A percentile compares a stretch with the other conserved stretches of the same genome.
Conservation (phyloP, 306 rosid species). For the Acacia melanoxylon region DNA sequence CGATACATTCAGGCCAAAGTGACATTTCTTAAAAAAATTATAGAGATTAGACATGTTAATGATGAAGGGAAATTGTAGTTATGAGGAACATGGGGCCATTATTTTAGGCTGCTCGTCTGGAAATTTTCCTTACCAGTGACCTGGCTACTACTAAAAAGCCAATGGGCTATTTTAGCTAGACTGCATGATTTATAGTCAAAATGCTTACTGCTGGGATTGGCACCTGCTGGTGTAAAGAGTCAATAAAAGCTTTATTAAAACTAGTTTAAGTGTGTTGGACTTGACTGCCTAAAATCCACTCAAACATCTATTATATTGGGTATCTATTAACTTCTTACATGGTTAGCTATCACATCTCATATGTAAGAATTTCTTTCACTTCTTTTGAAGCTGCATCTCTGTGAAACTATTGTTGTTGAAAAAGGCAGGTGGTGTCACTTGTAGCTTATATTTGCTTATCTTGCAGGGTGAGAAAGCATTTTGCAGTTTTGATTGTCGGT, state of each 20-base stretch:
- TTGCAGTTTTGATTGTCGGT: slow-evolving; percentile 62
- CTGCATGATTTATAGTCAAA: background rate
- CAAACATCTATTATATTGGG: background rate
- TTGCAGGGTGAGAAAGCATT: slow-evolving; percentile 66
- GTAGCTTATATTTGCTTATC: slow-evolving; percentile 20
- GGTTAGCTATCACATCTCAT: background rate
- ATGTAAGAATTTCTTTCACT: background rate
- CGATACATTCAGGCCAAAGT: background rate
- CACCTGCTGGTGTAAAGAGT: background rate
- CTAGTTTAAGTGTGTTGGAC: background rate
- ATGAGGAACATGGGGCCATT: background rate
- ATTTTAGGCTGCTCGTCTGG: background rate
- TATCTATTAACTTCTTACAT: background rate
- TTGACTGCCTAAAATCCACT: background rate
- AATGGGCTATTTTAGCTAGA: background rate
- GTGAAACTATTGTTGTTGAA: background rate
- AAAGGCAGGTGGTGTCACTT: slow-evolving; percentile 10
- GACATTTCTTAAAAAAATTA: background rate
- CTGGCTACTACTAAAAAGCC: background rate
- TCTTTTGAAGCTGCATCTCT: background rate
- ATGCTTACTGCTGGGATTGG: background rate
- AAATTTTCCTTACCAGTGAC: background rate
- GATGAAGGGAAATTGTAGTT: background rate
- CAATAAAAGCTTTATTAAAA: background rate
- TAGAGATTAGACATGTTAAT: background rate